Evolutionary conservation across 2,329 filamentous ascomycete species (phyloP).

Genomic region (Achaetomium macrosporum): DNA sequence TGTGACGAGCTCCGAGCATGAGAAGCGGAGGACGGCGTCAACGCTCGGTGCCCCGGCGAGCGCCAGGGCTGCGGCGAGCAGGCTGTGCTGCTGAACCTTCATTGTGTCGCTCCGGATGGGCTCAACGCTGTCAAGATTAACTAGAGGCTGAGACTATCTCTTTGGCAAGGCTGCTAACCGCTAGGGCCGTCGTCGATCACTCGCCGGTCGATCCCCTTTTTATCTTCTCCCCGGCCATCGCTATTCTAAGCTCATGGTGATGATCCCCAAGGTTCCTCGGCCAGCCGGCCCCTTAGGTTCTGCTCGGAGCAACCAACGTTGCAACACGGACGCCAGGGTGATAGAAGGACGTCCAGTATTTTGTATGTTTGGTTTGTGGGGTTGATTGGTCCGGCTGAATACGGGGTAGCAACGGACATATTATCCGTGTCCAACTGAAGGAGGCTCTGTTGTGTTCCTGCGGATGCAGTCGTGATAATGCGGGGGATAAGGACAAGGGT

Average conservation of each 20-base stretch:
- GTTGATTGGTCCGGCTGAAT: conserved; percentile 2
- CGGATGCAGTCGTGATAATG: conserved; percentile 3
- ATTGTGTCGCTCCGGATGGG: background rate
- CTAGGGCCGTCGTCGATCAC: background rate
- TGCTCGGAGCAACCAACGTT: background rate
- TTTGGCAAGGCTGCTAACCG: background rate
- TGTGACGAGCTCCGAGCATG: conserved; percentile 16
- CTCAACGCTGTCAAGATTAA: background rate
- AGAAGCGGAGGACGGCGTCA: conserved; percentile 15
- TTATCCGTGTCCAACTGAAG: background rate
- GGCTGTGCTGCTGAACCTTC: conserved; percentile 9
- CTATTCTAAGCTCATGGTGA: background rate
- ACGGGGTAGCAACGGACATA: background rate
- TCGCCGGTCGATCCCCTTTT: background rate
- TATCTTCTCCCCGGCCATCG: background rate
- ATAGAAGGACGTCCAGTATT: background rate
- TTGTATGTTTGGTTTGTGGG: background rate
- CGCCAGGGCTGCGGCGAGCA: conserved; percentile 13
- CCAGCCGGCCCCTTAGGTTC: background rate
- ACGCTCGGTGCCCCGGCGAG: conserved; percentile 7
- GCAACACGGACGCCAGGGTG: background rate
- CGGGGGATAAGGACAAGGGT: conserved; percentile 2
- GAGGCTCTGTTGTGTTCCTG: background rate
- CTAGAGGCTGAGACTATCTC: background rate
- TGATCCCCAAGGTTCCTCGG: background rate